Evolutionary conservation across 1,284 basidiomycete genomes (phyloP), one percentile per base, ranked within the genome.

Genomic region (Fomitopsis betulina): DNA sequence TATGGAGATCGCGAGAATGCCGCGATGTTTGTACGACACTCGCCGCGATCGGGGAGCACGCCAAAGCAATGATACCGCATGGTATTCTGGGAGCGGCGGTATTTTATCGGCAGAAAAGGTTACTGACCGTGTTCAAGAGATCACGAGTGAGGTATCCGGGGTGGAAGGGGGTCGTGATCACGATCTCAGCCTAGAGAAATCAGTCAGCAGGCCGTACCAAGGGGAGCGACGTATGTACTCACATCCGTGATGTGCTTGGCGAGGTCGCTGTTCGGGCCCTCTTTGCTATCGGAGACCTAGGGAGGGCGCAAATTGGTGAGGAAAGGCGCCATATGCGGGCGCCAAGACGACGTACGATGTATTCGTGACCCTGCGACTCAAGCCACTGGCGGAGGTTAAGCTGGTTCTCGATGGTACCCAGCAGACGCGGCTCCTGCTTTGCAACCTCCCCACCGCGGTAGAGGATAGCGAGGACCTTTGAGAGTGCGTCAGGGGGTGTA

Each of bases 91-190:
- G 2, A 42, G n/a, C 25, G 1, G 23, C 57, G 57, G 57, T 3
- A 30, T 19, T 53, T 38, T 27, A 13, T 42, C 40, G 51, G 54
- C 15, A 40, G 45, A 54, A 39, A 7, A 17, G 6, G 23, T n/a
- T 47, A 39, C 56, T 42, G 54, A 66, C 69, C 67, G 70, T 72
- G 52, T 68, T 80, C 65, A 96, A 76, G 61, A 96, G 77, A 9
- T 95, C 92, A 40, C 77, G 80, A 6, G 93, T 95, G 60, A 96
- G 83, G 76, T 97, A 96, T 63, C 87, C 94, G 51, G 92, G 92
- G 72, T 93, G 90, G 86, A 94, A 98, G 10, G 95, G 94, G 0
- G 94, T 97, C 17, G 93, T 96, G 74, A 96, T 93, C 67, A 90
- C 72, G 58, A 91, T 80, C 71, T 91, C 88, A 45, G 86, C 84